These are phyloP conservation scores for Nitzschia palea DNA, from an alignment of 108 stramenopile species.

Conservation along the genomic window DNA sequence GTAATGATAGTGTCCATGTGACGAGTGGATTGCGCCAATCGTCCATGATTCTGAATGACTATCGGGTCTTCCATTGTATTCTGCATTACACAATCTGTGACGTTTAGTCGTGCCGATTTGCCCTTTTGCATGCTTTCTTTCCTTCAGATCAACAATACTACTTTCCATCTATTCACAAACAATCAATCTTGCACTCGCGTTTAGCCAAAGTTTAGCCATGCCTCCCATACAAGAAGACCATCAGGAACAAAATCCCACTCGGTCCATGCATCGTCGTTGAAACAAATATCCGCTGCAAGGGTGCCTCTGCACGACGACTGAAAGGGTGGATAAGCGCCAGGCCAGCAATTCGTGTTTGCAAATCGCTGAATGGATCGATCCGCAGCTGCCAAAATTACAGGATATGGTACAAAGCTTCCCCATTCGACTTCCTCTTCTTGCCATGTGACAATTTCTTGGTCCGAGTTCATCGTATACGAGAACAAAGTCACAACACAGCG, in stretches of 20 bases:
- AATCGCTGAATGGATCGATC: slow-evolving; percentile 58
- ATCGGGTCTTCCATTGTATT: too few species aligned
- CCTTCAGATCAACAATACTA: not conserved
- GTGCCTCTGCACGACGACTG: slow-evolving; percentile 21
- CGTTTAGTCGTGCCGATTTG: too few species aligned
- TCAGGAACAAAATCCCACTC: slow-evolving; percentile 85
- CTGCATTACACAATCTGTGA: too few species aligned
- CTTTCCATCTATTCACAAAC: not conserved
- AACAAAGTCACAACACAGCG: slow-evolving; percentile 78
- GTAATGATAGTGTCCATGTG: too few species aligned
- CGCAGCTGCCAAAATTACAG: slow-evolving; percentile 46
- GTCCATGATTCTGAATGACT: too few species aligned
- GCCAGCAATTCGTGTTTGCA: slow-evolving; percentile 43
- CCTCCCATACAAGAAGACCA: slow-evolving; percentile 79
- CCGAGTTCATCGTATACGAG: slow-evolving; percentile 46
- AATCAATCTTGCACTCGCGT: not conserved
- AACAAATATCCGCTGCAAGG: slow-evolving; percentile 5
- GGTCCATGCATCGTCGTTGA: slow-evolving; percentile 15
- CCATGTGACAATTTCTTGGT: slow-evolving; percentile 51
- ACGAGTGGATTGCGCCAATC: too few species aligned
- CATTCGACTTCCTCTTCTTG: slow-evolving; percentile 86
- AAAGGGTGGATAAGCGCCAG: slow-evolving; percentile 44
- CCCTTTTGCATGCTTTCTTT: not conserved
- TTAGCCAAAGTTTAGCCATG: slow-evolving; percentile 47
- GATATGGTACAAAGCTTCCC: slow-evolving; percentile 73